These are phyloP conservation scores for Botrytis squamosa DNA, from an alignment of 2,329 filamentous ascomycete genomes.

Conservation along the genomic window DNA sequence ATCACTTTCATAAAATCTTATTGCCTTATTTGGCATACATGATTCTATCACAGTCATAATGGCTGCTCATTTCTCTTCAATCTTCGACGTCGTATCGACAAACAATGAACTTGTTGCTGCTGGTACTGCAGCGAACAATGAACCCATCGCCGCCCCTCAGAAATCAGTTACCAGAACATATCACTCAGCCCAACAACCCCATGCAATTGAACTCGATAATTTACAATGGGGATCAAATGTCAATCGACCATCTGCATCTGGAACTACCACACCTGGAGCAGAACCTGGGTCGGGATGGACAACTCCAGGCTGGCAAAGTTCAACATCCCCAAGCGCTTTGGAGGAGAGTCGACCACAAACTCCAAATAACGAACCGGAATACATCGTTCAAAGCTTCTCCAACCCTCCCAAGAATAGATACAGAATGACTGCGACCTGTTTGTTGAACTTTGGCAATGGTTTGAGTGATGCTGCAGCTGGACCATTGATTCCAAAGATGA, in stretches of 20 bases:
- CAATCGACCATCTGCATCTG: conserved; percentile 28
- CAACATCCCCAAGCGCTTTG: conserved; percentile 29
- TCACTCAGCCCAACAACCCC: conserved; percentile 34
- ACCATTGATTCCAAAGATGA: conserved; percentile 78
- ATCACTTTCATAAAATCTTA: not conserved
- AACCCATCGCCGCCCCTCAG: conserved; percentile 32
- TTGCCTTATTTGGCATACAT: not conserved
- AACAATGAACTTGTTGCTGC: conserved; percentile 26
- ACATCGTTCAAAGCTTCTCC: conserved; percentile 56
- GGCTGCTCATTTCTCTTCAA: conserved; percentile 6
- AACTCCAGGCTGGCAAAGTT: conserved; percentile 32
- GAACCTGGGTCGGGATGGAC: conserved; percentile 9
- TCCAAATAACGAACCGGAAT: conserved; percentile 43
- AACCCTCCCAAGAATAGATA: conserved; percentile 68
- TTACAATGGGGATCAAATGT: conserved; percentile 24
- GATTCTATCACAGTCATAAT: not conserved
- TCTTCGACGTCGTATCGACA: not conserved
- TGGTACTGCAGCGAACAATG: conserved; percentile 21
- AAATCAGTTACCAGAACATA: conserved; percentile 36
- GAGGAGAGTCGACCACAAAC: conserved; percentile 56
- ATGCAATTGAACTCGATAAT: conserved; percentile 35
- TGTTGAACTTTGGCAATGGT: conserved; percentile 67
- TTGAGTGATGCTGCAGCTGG: conserved; percentile 75
- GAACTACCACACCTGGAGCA: conserved; percentile 25
- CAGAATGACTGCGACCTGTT: conserved; percentile 61